These are phyloP conservation scores for Sicyos edulis DNA, from an alignment of 306 rosid genomes.

Conservation along the genomic window DNA sequence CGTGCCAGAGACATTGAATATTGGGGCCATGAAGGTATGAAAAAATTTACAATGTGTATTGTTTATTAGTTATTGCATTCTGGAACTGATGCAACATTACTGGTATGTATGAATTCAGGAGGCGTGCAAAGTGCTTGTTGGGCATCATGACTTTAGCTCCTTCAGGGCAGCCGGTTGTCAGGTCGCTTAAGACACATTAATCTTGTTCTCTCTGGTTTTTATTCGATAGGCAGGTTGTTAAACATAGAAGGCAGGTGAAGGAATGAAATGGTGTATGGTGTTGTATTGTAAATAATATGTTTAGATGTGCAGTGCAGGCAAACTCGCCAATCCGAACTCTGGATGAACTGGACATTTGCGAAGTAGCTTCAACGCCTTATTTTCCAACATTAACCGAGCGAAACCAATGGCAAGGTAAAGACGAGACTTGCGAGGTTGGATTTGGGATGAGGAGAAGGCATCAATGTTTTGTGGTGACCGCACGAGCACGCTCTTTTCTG, in stretches of 20 bases:
- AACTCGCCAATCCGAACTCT: slow-evolving; percentile 81
- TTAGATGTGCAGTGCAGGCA: slow-evolving; percentile 50
- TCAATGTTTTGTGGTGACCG: slow-evolving; percentile 63
- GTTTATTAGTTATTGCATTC: background rate
- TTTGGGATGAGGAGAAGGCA: slow-evolving; percentile 70
- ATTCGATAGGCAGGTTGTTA: background rate
- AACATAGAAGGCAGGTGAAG: background rate
- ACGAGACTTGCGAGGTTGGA: slow-evolving; percentile 32
- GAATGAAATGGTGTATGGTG: background rate
- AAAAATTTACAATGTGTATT: no score
- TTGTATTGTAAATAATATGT: slow-evolving; percentile 2
- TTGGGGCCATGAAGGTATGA: slow-evolving; percentile 71
- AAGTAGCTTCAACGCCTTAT: slow-evolving; percentile 58
- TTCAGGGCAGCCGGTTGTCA: slow-evolving; percentile 94
- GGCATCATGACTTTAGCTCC: slow-evolving; percentile 92
- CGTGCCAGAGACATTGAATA: slow-evolving; percentile 62
- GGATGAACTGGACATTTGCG: slow-evolving; percentile 66
- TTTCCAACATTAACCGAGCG: slow-evolving; percentile 64
- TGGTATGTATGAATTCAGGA: slow-evolving; percentile 37
- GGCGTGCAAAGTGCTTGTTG: slow-evolving; percentile 82
- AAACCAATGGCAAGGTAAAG: slow-evolving; percentile 28
- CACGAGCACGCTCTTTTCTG: slow-evolving; percentile 81
- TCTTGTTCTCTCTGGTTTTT: background rate
- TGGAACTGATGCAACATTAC: background rate
- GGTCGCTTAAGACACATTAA: slow-evolving; percentile 33